A percentile compares a stretch with the other conserved stretches of the same genome.
Evolutionary conservation across 331 rosid species (phyloP).

Genomic region (Malus hybrid): DNA sequence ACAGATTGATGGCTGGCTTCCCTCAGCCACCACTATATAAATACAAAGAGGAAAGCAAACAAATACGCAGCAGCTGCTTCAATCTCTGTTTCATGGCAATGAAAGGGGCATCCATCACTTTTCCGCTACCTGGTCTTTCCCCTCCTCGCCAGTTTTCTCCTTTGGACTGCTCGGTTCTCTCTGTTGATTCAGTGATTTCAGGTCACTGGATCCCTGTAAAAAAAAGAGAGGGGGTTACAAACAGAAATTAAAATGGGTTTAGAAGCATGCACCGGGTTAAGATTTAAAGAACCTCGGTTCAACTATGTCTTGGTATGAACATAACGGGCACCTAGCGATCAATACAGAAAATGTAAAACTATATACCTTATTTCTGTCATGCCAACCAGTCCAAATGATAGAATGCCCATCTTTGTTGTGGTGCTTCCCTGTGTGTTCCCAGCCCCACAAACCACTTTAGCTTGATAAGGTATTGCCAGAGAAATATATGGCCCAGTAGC

Average conservation of each 20-base stretch:
- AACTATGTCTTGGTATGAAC: neutral
- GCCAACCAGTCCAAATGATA: slow-evolving; percentile 79
- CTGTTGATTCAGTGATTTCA: slow-evolving; percentile 16
- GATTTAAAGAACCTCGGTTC: neutral
- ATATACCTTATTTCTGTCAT: slow-evolving; percentile 72
- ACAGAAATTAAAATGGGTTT: neutral
- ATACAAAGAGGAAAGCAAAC: neutral
- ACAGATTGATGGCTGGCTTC: neutral
- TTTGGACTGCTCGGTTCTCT: slow-evolving; percentile 8
- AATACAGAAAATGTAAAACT: neutral
- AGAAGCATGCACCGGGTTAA: neutral
- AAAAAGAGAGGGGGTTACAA: neutral
- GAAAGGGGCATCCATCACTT: neutral
- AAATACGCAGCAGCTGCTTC: neutral
- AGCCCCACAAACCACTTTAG: slow-evolving; percentile 32
- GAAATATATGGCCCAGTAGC: neutral
- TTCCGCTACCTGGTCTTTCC: slow-evolving; percentile 11
- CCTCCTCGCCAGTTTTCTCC: slow-evolving; percentile 26
- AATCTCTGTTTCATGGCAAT: neutral
- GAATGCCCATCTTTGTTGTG: slow-evolving; percentile 44
- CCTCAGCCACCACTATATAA: neutral
- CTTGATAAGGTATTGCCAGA: neutral
- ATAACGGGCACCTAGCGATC: neutral
- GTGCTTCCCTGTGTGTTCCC: slow-evolving; percentile 30
- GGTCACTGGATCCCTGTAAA: slow-evolving; percentile 33